A percentile compares a stretch with the other conserved stretches of the same genome.
phyloP scores from a whole-genome alignment of 176 grass and related monocot genomes.

The Carex cristatella region DNA sequence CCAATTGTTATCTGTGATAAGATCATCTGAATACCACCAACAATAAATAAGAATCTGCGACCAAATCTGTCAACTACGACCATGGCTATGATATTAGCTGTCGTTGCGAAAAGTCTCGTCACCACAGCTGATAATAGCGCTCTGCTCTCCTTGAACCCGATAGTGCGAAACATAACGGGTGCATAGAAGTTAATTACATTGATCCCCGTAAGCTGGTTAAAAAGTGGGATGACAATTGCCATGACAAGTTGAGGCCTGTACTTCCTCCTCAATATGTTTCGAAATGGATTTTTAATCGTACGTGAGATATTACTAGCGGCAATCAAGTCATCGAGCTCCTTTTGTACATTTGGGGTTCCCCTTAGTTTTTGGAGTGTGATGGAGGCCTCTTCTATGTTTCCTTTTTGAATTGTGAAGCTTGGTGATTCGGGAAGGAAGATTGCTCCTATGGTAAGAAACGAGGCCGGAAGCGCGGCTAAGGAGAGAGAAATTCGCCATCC shows the following conservation, averaged over 20 bases:
- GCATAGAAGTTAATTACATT: conserved; percentile 80
- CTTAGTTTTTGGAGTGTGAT: conserved; percentile 55
- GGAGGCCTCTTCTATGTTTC: conserved; percentile 35
- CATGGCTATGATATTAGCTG: conserved; percentile 64
- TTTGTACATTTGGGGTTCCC: conserved; percentile 49
- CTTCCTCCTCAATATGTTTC: conserved; percentile 47
- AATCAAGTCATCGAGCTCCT: conserved; percentile 73
- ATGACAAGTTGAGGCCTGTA: conserved; percentile 71
- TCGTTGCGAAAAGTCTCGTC: conserved; percentile 49
- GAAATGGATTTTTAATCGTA: conserved; percentile 36
- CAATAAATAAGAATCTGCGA: conserved; percentile 46
- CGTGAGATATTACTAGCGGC: conserved; percentile 42
- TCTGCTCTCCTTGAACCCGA: conserved; percentile 42
- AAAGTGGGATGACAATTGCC: conserved; percentile 52
- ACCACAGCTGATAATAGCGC: conserved; percentile 46
- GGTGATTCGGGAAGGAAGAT: conserved; percentile 81
- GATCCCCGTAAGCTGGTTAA: conserved; percentile 68
- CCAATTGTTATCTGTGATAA: conserved; percentile 45
- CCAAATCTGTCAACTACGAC: conserved; percentile 51
- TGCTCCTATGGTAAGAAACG: conserved; percentile 47
- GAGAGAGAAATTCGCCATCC: conserved; percentile 85
- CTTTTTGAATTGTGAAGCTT: conserved; percentile 59
- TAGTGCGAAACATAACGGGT: conserved; percentile 52
- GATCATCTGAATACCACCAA: conserved; percentile 68
- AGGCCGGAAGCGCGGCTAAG: conserved; percentile 61